Evolutionary conservation across 441 rosid genomes (phyloP), one percentile per base, ranked within the genome.

Genomic region (Rhodomyrtus psidioides): DNA sequence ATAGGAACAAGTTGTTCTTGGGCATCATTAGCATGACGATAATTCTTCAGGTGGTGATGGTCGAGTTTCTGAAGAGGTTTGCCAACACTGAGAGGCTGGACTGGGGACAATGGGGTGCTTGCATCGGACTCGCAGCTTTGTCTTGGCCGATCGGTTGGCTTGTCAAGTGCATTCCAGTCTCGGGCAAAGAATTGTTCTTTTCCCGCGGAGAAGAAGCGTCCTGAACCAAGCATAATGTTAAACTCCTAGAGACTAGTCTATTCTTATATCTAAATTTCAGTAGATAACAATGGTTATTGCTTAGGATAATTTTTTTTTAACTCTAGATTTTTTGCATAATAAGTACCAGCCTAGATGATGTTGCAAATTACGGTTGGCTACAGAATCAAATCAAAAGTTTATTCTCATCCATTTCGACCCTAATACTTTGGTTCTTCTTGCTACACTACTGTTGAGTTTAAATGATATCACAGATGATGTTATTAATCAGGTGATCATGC

Each of bases 101-200:
- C 55, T 85, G 84, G 79, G 70, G 30, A 23, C 87, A 85, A 53
- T 85, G 87, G 87, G 84, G 23, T 46, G 79, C 79, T n/a, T 85
- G 79, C 57, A 39, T 85, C 1, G 87, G 76, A 24, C 53, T 85
- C 2, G 87, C 87, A 12, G 27, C 79, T 30, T 12, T 81, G 16
- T 14, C 83, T 21, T 84, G 83, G 86, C 83, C 70, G 16, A 74
- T 84, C 27, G 70, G 83, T 23, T 84, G 86, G 86, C 59, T 84
- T 55, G 55, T 84, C 19, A 84, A 84, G 83, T 84, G 83, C 81
- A 42, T 84, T 10, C 86, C 86, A 1, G 83, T 62, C 75, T 30
- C 44, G 5, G 26, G 75, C 24, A 30, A 62, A 30, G 1, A 4
- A 2, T 30, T 9, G 24, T 30, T 30, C 26, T 62, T 62, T 28